Conservation (phyloP, 202 grass and related monocot species). For the Setaria italica region DNA sequence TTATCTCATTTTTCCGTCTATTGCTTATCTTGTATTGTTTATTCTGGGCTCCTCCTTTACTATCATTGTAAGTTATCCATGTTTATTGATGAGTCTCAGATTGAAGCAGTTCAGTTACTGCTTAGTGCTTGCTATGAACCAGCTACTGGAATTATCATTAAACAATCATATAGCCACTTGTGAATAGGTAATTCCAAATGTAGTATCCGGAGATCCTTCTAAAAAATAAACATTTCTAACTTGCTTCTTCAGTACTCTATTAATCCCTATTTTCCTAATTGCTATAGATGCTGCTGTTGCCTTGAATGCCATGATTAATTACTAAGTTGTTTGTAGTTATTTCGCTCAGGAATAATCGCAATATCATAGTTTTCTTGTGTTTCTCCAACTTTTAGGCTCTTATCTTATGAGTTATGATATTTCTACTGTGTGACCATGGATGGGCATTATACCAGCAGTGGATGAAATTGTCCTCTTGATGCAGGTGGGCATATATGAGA, state of each 20-base stretch:
- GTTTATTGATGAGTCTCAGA: conserved; percentile 1
- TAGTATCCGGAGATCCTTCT: background rate
- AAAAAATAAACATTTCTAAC: background rate
- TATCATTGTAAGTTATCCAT: background rate
- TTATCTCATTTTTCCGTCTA: background rate
- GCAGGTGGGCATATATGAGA: conserved; percentile 84
- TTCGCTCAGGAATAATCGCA: background rate
- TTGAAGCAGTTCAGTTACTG: background rate
- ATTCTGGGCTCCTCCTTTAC: background rate
- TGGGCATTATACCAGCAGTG: background rate
- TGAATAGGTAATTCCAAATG: background rate
- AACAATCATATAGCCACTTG: background rate
- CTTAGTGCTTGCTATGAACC: conserved; percentile 9
- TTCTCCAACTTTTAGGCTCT: background rate
- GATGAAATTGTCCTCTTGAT: background rate
- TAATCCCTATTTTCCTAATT: background rate
- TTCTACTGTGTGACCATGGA: background rate
- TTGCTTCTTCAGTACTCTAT: conserved; percentile 7
- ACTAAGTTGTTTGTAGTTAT: background rate
- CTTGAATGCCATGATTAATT: background rate
- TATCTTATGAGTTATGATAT: background rate
- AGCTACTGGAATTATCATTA: background rate
- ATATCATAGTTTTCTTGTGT: background rate
- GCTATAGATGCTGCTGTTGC: background rate
- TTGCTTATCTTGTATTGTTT: conserved; percentile 7